These are phyloP conservation scores for Vitis cinerea DNA, from an alignment of 164 flowering plant species.

Conservation along the genomic window DNA sequence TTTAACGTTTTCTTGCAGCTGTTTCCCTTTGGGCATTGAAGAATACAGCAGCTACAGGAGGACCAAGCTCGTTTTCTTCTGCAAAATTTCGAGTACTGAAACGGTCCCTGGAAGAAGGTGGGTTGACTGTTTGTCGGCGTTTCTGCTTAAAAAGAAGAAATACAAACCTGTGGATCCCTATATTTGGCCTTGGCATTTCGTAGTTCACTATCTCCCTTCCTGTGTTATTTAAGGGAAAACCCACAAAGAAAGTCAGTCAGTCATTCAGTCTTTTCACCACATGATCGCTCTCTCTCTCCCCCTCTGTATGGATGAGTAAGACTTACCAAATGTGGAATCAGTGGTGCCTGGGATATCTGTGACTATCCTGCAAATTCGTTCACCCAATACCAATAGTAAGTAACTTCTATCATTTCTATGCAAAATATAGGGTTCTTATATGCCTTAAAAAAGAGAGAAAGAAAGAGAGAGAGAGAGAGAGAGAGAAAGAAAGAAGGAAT, in stretches of 20 bases:
- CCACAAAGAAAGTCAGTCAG: no score
- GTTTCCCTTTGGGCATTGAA: constrained; percentile 90
- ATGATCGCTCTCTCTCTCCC: background rate
- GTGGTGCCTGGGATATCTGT: constrained; percentile 96
- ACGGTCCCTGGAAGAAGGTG: constrained; percentile 54
- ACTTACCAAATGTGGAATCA: constrained; percentile 76
- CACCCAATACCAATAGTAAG: background rate
- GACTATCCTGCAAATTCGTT: constrained; percentile 58
- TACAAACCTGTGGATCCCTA: constrained; percentile 91
- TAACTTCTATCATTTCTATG: no score
- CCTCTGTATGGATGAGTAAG: background rate
- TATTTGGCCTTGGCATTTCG: constrained; percentile 83
- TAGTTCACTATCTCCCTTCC: constrained; percentile 71
- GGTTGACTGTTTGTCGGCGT: constrained; percentile 39
- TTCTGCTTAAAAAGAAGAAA: constrained; percentile 77
- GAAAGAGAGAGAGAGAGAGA: no score
- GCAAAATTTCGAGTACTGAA: constrained; percentile 73
- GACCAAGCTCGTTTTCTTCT: constrained; percentile 61
- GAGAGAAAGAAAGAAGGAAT: no score
- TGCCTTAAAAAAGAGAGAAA: no score
- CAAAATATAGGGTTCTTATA: no score
- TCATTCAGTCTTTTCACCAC: no score
- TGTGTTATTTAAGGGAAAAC: constrained; percentile 9
- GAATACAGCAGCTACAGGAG: constrained; percentile 86
- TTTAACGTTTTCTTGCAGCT: constrained; percentile 73